Percentiles rank a stretch among this genome's conserved stretches.
Evolutionary conservation across 306 rosid genomes (phyloP).

Genomic region (Gillenia trifoliata): DNA sequence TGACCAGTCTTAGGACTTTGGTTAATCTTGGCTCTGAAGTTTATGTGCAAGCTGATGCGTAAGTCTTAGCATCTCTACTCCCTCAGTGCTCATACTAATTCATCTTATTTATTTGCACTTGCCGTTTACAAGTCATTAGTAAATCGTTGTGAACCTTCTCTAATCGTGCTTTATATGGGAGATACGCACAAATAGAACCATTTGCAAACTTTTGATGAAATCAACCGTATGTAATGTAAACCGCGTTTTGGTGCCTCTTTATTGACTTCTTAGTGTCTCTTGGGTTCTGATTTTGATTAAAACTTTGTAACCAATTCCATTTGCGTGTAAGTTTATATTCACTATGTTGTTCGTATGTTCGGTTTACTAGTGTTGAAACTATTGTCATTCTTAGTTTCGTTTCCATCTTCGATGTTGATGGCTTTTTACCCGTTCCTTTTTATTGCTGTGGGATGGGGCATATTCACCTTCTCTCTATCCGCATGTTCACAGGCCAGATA

Average conservation of each 20-base stretch:
- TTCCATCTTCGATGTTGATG: not conserved
- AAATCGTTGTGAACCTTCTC: not conserved
- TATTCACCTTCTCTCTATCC: not conserved
- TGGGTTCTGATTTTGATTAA: too few species aligned
- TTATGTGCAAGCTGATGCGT: constrained; percentile 90
- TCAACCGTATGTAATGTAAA: too few species aligned
- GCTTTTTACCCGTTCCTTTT: not conserved
- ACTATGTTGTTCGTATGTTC: not conserved
- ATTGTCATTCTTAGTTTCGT: too few species aligned
- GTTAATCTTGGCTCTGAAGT: constrained; percentile 97
- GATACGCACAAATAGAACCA: not conserved
- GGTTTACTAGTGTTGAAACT: not conserved
- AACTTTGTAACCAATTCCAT: too few species aligned
- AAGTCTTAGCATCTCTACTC: constrained; percentile 31
- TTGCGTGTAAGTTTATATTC: not conserved
- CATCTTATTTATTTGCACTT: not conserved
- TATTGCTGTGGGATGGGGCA: not conserved
- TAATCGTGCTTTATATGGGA: not conserved
- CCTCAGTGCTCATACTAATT: not conserved
- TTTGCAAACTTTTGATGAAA: not conserved
- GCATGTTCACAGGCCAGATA: constrained; percentile 59
- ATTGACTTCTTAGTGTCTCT: not conserved
- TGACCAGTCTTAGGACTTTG: constrained; percentile 71
- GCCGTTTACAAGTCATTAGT: not conserved
- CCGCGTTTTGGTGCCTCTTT: not conserved